Conservation (phyloP, 139 green algal species). For the Auxenochlorella pyrenoidosa region DNA sequence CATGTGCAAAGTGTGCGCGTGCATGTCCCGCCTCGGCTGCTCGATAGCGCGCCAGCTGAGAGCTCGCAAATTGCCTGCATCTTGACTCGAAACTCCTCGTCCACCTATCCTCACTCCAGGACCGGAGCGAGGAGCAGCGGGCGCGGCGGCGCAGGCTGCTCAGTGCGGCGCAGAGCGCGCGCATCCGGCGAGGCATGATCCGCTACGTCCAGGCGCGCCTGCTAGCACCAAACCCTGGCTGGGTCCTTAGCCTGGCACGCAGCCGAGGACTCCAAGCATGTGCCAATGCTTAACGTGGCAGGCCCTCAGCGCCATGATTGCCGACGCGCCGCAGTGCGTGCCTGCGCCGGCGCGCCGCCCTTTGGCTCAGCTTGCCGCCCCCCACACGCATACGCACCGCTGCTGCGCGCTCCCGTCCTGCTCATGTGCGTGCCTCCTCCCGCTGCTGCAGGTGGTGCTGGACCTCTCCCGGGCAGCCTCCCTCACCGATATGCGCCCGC, state of each 20-base stretch:
- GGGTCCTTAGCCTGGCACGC: no score
- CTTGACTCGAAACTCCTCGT: no score
- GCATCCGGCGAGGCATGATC: slow-evolving; percentile 94
- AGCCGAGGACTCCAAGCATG: no score
- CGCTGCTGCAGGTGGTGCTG: slow-evolving; percentile 70
- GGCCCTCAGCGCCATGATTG: no score
- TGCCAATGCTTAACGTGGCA: no score
- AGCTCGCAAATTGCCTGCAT: no score
- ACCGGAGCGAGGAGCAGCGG: slow-evolving; percentile 71
- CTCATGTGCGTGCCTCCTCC: neutral
- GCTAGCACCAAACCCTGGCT: neutral
- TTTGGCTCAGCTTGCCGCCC: no score
- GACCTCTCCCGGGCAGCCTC: slow-evolving; percentile 83
- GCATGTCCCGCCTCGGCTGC: no score
- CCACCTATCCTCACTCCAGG: slow-evolving; percentile 49
- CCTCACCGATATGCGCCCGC: slow-evolving; percentile 83
- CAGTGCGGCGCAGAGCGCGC: slow-evolving; percentile 60
- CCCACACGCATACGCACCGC: no score
- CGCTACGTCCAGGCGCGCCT: slow-evolving; percentile 78
- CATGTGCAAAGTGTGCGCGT: neutral
- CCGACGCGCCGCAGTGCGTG: no score
- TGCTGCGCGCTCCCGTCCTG: neutral
- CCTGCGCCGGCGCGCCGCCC: no score
- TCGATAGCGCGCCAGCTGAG: neutral
- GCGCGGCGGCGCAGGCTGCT: slow-evolving; percentile 67